Conservation (phyloP, 2,329 filamentous ascomycete species). For the Ceratocystis huliohia region DNA sequence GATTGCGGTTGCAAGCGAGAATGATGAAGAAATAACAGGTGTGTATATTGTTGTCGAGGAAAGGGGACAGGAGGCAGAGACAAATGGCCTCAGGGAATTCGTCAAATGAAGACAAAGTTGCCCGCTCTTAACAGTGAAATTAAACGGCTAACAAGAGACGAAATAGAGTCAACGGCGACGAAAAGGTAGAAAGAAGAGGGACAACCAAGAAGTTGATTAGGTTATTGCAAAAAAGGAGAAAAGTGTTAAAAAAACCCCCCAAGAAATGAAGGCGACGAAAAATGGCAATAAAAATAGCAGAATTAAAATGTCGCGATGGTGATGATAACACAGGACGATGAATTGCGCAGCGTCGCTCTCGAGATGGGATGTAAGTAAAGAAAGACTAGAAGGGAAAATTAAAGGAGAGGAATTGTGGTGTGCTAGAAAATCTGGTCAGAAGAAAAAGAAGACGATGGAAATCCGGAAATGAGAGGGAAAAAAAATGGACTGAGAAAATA, state of each 20-base stretch:
- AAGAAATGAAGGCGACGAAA: not conserved
- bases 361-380: not conserved
- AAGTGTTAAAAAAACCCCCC: no score
- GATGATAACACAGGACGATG: not conserved
- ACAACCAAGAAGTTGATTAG: no score
- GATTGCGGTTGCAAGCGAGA: not conserved
- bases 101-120: not conserved
- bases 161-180: not conserved
- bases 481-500: constrained; percentile 12
- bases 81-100: no score
- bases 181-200: no score
- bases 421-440: not conserved
- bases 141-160: not conserved
- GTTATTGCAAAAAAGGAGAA: no score
- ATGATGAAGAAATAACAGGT: no score
- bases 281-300: not conserved
- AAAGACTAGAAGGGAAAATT: constrained; percentile 3
- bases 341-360: constrained; percentile 1
- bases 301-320: not conserved
- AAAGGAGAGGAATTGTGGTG: constrained; percentile 4
- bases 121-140: no score
- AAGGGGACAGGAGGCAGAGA: no score
- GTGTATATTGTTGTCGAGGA: no score
- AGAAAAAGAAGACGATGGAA: constrained; percentile 10
- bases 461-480: constrained; percentile 9